These are phyloP conservation scores for Amauroascus niger DNA, from an alignment of 2,329 filamentous ascomycete genomes.

Conservation along the genomic window DNA sequence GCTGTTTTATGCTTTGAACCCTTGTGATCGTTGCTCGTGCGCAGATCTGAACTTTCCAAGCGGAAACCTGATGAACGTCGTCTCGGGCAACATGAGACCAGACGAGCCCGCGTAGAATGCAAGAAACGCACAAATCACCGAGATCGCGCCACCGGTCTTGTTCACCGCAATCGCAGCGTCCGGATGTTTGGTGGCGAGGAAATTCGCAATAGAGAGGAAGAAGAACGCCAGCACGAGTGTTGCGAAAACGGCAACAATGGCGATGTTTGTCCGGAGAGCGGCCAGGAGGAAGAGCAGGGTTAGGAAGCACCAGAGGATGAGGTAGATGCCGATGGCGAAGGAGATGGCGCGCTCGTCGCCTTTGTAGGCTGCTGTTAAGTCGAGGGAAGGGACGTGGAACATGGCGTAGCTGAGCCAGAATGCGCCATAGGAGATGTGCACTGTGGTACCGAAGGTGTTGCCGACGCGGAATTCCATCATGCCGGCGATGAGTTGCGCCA, in stretches of 20 bases:
- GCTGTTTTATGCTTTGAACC: not conserved
- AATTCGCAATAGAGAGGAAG: constrained; percentile 46
- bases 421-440: constrained; percentile 52
- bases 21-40: not conserved
- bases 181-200: constrained; percentile 34
- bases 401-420: constrained; percentile 55
- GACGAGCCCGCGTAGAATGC: constrained; percentile 37
- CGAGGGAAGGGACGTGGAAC: constrained; percentile 45
- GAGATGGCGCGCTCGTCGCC: constrained; percentile 36
- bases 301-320: constrained; percentile 53
- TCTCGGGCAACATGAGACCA: constrained; percentile 36
- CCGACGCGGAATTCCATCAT: constrained; percentile 42
- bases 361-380: constrained; percentile 41
- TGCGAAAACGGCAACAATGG: constrained; percentile 50
- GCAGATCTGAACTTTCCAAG: constrained; percentile 23
- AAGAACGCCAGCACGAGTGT: constrained; percentile 51
- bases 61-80: constrained; percentile 36
- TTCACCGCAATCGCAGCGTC: constrained; percentile 39
- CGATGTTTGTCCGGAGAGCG: constrained; percentile 49
- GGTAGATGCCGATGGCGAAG: constrained; percentile 47
- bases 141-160: constrained; percentile 34
- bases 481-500: constrained; percentile 23
- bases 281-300: constrained; percentile 48
- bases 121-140: constrained; percentile 29
- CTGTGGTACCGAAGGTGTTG: constrained; percentile 55